These are phyloP conservation scores for Diospyros lotus DNA, from an alignment of 148 eudicot species.

Conservation along the genomic window DNA sequence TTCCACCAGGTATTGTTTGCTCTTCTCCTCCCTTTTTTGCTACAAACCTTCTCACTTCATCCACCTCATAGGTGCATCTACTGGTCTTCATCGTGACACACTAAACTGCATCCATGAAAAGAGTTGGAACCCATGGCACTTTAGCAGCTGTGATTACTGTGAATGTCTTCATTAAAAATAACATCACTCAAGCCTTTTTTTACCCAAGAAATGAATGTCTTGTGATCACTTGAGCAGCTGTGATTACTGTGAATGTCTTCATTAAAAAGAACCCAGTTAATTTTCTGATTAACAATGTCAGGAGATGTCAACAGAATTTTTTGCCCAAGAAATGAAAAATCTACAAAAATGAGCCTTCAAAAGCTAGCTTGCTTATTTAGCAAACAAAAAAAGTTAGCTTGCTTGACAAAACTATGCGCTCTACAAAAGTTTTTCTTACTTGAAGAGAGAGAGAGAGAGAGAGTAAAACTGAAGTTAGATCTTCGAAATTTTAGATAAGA, in stretches of 20 bases:
- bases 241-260: background rate
- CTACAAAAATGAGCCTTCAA: background rate
- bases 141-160: background rate
- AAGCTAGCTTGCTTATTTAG: slow-evolving; percentile 1
- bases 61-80: too few species aligned
- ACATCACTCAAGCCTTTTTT: background rate
- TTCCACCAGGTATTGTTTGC: too few species aligned
- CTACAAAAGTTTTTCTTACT: background rate
- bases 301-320: background rate
- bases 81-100: too few species aligned
- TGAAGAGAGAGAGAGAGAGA: background rate
- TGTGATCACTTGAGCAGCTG: background rate
- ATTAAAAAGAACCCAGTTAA: background rate
- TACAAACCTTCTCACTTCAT: too few species aligned
- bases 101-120: background rate
- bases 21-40: too few species aligned
- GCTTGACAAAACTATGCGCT: background rate
- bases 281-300: background rate
- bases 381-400: too few species aligned
- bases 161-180: background rate
- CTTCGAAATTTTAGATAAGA: too few species aligned
- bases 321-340: background rate
- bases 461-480: background rate
- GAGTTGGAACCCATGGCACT: background rate
- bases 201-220: background rate